A percentile compares a stretch with the other conserved stretches of the same genome.
phyloP scores from a whole-genome alignment of 2,329 filamentous ascomycete species.

The Aspergillus spinulosporus region DNA sequence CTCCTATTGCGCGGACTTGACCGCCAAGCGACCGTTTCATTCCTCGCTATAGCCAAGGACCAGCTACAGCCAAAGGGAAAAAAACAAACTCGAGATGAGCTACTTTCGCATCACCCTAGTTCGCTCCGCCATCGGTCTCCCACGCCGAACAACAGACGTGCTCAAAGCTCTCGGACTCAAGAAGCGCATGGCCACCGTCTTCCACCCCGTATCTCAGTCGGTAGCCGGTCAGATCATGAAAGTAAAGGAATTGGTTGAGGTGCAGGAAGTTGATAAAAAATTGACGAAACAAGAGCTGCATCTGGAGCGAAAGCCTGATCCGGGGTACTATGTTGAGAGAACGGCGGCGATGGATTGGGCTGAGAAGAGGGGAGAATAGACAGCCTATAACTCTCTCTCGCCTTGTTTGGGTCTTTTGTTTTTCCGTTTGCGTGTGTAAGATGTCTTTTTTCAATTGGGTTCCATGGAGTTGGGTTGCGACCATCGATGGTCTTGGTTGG shows the following conservation, averaged over 20 bases:
- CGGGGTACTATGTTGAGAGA: constrained; percentile 78
- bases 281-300: constrained; percentile 69
- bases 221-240: constrained; percentile 89
- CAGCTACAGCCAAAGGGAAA: not conserved
- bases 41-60: not conserved
- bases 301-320: constrained; percentile 69
- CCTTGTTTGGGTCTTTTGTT: not conserved
- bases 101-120: constrained; percentile 91
- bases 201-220: constrained; percentile 78
- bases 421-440: constrained; percentile 4
- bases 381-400: not conserved
- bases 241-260: constrained; percentile 87
- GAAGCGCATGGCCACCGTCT: constrained; percentile 82
- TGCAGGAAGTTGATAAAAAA: constrained; percentile 70
- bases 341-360: constrained; percentile 30
- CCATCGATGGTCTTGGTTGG: constrained; percentile 6
- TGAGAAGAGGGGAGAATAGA: constrained; percentile 16
- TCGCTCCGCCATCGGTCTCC: constrained; percentile 85
- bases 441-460: constrained; percentile 2
- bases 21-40: not conserved
- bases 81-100: constrained; percentile 54
- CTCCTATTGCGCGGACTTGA: not conserved
- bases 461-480: constrained; percentile 13
- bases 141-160: constrained; percentile 73
- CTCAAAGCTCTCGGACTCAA: constrained; percentile 82